Percentiles rank a stretch among this genome's conserved stretches.
Evolutionary conservation across 176 grass and related monocot genomes (phyloP).

Genomic region (Secale cereale): DNA sequence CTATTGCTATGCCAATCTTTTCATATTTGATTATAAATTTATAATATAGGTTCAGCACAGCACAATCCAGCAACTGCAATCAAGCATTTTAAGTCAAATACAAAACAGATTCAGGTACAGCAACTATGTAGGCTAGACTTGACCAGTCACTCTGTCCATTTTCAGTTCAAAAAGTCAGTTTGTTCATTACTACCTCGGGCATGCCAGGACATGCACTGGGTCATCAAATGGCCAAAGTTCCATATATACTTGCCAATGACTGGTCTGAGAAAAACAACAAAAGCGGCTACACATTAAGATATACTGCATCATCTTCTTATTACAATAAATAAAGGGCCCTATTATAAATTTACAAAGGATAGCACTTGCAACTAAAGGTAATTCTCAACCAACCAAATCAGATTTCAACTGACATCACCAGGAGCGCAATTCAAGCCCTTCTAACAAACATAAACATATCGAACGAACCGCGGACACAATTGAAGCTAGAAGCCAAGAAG

Average conservation of each 20-base stretch:
- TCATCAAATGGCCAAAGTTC: slow-evolving; percentile 3
- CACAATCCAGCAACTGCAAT: neutral
- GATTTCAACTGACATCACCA: too few species aligned
- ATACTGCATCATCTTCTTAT: too few species aligned
- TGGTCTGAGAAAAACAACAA: too few species aligned
- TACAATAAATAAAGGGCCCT: too few species aligned
- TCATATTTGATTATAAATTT: neutral
- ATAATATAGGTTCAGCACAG: neutral
- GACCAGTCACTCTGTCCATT: neutral
- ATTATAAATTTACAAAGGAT: too few species aligned
- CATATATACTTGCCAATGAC: neutral
- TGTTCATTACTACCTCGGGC: neutral
- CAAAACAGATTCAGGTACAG: neutral
- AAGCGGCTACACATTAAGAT: too few species aligned
- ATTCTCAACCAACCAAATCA: too few species aligned
- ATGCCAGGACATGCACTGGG: neutral
- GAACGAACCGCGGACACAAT: neutral
- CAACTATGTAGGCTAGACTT: neutral
- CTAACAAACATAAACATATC: too few species aligned
- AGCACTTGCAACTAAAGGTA: too few species aligned
- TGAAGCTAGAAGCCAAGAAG: neutral
- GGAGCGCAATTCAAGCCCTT: too few species aligned
- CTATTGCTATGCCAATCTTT: neutral
- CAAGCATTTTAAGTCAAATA: neutral
- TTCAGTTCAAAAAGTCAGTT: neutral